Conservation (phyloP, 805 yeast species). For the Yarrowia keelungensis region DNA sequence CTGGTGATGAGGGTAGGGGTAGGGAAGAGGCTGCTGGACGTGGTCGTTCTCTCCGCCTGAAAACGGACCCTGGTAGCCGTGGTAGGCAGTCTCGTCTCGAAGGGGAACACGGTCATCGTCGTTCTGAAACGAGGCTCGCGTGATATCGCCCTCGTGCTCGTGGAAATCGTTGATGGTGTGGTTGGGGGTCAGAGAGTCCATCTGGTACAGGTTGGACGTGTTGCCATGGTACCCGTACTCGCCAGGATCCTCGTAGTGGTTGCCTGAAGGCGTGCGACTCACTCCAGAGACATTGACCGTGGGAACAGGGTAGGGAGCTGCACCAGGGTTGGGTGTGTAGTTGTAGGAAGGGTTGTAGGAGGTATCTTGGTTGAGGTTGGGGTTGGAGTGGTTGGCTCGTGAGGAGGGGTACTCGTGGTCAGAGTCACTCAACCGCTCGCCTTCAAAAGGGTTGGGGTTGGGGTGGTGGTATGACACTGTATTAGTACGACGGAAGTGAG, state of each 20-base stretch:
- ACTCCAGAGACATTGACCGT: constrained; percentile 9
- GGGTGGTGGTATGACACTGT: constrained; percentile 30
- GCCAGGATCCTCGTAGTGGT: constrained; percentile 10
- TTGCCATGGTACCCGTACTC: constrained; percentile 22
- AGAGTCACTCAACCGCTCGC: constrained; percentile 4
- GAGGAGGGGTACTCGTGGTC: not conserved
- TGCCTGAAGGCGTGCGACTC: not conserved
- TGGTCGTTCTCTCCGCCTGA: constrained; percentile 10
- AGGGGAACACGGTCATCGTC: constrained; percentile 27
- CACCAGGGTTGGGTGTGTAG: not conserved
- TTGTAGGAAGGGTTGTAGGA: constrained; percentile 21
- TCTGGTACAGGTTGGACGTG: constrained; percentile 12
- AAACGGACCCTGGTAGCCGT: constrained; percentile 34
- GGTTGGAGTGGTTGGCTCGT: not conserved
- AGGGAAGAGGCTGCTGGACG: constrained; percentile 18
- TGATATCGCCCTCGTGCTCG: constrained; percentile 29
- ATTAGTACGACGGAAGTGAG: constrained; percentile 7
- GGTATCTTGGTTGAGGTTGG: constrained; percentile 27
- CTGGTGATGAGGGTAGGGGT: constrained; percentile 17
- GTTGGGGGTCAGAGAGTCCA: constrained; percentile 27
- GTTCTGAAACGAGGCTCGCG: constrained; percentile 22
- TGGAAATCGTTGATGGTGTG: constrained; percentile 31
- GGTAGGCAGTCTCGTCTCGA: constrained; percentile 9
- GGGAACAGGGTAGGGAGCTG: constrained; percentile 17
- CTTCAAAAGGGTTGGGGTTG: constrained; percentile 21